Conservation (phyloP, 176 grass and related monocot species). For the Leersia perrieri region DNA sequence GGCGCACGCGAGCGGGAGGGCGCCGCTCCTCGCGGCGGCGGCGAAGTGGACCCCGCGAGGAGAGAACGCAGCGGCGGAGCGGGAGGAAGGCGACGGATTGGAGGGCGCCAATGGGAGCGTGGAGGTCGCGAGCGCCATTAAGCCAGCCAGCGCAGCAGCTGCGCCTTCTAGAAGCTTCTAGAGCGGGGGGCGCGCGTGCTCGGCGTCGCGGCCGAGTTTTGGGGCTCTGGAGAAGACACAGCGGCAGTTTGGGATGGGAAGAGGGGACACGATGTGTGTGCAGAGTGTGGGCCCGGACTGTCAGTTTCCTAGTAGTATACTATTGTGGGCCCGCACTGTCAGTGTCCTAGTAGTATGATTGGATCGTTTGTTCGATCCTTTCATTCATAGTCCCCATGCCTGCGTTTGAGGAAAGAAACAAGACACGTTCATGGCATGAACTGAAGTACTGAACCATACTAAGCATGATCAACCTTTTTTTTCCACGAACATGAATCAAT, state of each 20-base stretch:
- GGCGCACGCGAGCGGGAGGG: conserved; percentile 43
- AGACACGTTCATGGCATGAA: not conserved
- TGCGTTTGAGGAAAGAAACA: too few relatives aligned
- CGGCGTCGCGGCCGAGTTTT: not conserved
- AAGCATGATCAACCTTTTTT: too few relatives aligned
- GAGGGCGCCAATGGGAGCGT: conserved; percentile 55
- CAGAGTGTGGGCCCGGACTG: not conserved
- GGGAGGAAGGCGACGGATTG: conserved; percentile 26
- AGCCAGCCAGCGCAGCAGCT: not conserved
- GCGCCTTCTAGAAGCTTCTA: conserved; percentile 11
- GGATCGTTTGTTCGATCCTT: not conserved
- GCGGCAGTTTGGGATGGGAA: conserved; percentile 24
- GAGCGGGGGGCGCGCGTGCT: not conserved
- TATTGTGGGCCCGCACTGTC: conserved; percentile 14
- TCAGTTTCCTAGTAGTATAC: conserved; percentile 1
- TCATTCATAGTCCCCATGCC: too few relatives aligned
- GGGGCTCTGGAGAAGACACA: not conserved
- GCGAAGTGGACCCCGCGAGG: conserved; percentile 17
- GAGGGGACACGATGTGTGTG: not conserved
- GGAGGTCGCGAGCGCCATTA: conserved; percentile 80
- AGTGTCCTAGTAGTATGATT: not conserved
- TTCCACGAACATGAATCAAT: too few relatives aligned
- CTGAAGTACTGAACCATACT: too few relatives aligned
- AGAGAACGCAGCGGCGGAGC: conserved; percentile 21
- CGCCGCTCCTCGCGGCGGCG: conserved; percentile 10